Base-by-base conservation (phyloP, 2,329 filamentous ascomycete species). In the Claviceps purpurea region DNA sequence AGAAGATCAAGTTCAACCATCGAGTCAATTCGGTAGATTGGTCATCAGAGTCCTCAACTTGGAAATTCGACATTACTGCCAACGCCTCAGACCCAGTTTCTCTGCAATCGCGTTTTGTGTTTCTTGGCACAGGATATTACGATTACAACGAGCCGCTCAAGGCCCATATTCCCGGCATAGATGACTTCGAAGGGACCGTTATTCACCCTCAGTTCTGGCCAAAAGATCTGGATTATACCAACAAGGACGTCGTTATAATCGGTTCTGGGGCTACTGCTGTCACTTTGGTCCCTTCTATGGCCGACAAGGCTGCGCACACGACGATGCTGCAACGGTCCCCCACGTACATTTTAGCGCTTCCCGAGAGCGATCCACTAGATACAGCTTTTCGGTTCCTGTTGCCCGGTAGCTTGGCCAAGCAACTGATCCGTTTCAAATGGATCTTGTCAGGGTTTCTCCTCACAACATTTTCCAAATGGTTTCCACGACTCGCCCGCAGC, bases 271-370 rank as follows among this genome's bases (percentile, higher is more conserved):
- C 87, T 2, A 91, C 87, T 0, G 83, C 87, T 5, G 70, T 90
- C 47, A 90, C 87, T 0, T 72, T 93, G 1, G 65, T 91, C 5
- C 87, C 87, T 0, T 76, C 74, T 47, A 66, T 91, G 43, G 77
- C 79, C 2, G 69, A 84, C 51, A 76, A 74, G 41, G 85, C 84
- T 7, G 68, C 68, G 5, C 74, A 77, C 7, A 81, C 87, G 20
- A 89, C 85, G 1, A 87, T 89, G 77, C 73, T 91, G 5, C 87
- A 91, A 68, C 79, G 87, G 48, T 87, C 80, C 47, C 87, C 87
- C 0, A 76, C 74, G 1, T 89, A 87, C 60, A 73, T 89, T 84
- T 53, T 68, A 73, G 16, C 56, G 77, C 5, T 70, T 69, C 74
- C 40, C 60, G 62, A 37, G 67, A 68, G 62, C 24, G 68, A 69